A percentile compares a stretch with the other conserved stretches of the same genome.
Conservation (phyloP, 495 filamentous ascomycete genomes). For the Trichoderma reesei region DNA sequence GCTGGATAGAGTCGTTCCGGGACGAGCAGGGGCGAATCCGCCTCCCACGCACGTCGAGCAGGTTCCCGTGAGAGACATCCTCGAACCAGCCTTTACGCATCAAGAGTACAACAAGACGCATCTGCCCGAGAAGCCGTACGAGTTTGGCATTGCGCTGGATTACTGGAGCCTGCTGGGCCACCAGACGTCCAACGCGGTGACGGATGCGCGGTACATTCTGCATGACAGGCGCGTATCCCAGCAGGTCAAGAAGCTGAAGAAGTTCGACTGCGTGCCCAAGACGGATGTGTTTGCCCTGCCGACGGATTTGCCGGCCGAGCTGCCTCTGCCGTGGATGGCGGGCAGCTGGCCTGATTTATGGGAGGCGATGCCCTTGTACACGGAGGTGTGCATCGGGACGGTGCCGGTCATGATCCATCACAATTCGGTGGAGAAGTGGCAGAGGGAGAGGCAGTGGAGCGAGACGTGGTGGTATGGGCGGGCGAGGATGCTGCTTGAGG, state of each 20-base stretch:
- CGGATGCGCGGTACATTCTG: neutral
- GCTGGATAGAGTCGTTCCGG: neutral
- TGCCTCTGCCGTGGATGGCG: neutral
- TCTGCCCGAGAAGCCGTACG: neutral
- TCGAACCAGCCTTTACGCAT: neutral
- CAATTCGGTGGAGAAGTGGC: neutral
- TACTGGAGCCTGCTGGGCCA: conserved; percentile 1
- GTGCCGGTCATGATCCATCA: conserved; percentile 8
- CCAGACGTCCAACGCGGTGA: neutral
- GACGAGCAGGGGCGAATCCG: neutral
- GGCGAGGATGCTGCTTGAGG: neutral
- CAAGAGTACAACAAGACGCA: neutral
- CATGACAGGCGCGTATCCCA: neutral
- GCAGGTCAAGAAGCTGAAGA: neutral
- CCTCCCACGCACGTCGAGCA: neutral
- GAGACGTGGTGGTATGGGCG: conserved; percentile 3
- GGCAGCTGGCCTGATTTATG: neutral
- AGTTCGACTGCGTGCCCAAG: neutral
- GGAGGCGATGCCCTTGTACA: neutral
- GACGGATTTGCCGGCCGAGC: neutral
- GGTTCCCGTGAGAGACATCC: neutral
- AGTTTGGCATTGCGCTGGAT: conserved; percentile 1
- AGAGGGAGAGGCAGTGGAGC: neutral
- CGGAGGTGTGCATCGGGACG: neutral
- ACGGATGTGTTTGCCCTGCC: neutral